Conservation (phyloP, 2,329 filamentous ascomycete species). For the Bipolaris bicolor region DNA sequence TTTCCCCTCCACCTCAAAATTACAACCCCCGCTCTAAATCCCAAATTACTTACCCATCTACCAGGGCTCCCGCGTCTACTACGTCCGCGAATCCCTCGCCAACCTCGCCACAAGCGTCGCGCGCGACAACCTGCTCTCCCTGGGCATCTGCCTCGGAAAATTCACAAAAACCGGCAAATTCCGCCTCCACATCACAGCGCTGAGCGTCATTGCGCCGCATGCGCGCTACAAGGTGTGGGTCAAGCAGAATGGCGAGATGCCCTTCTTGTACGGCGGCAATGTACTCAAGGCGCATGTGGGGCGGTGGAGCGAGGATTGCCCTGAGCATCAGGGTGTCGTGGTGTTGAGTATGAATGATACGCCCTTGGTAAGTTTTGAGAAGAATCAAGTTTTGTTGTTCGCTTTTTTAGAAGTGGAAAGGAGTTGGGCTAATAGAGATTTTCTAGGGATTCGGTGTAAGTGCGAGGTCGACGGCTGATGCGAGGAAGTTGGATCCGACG, state of each 20-base stretch:
- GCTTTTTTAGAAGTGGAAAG: too few species aligned
- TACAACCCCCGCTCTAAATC: too few species aligned
- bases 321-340: slow-evolving; percentile 89
- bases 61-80: slow-evolving; percentile 85
- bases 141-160: slow-evolving; percentile 92
- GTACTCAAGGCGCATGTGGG: slow-evolving; percentile 83
- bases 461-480: slow-evolving; percentile 83
- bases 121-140: slow-evolving; percentile 78
- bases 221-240: slow-evolving; percentile 98
- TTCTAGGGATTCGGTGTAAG: slow-evolving; percentile 88
- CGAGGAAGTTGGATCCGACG: slow-evolving; percentile 84
- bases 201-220: slow-evolving; percentile 87
- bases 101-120: slow-evolving; percentile 89
- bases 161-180: slow-evolving; percentile 98
- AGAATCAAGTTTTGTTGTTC: neutral
- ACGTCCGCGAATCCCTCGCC: slow-evolving; percentile 85
- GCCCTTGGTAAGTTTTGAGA: slow-evolving; percentile 61
- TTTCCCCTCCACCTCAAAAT: too few species aligned
- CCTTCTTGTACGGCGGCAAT: slow-evolving; percentile 93
- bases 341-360: slow-evolving; percentile 92
- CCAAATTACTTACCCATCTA: slow-evolving; percentile 35
- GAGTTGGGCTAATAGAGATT: neutral
- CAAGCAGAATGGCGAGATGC: slow-evolving; percentile 95
- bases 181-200: slow-evolving; percentile 87
- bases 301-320: slow-evolving; percentile 87